Base-by-base conservation (phyloP, 2,329 filamentous ascomycete genomes). In the Aspergillus neoniger region DNA sequence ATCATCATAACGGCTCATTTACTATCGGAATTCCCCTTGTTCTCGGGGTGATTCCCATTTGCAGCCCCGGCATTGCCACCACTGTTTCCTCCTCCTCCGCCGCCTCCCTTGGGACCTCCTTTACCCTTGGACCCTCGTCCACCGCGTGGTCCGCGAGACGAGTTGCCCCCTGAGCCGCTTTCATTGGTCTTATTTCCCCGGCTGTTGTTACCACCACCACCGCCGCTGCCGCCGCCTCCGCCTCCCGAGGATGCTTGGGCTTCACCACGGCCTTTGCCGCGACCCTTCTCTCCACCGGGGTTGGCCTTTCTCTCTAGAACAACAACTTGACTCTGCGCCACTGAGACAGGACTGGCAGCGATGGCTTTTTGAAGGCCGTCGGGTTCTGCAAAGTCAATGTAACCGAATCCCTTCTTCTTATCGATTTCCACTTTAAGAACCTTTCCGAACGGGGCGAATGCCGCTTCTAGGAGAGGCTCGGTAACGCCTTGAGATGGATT, bases 401-500 rank as follows among this genome's bases (percentile, higher is more conserved):
- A 96, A 2, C 92, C 94, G 70, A 96, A 96, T 0, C 92, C 92
- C 75, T 97, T 97, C 70, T 93, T 90, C 75, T 92, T 93, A 73
- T 98, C 94, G 57, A 98, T 94, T 69, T 97, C 94, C 17, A 96
- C 91, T 65, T 87, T 89, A 0, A 86, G 86, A 49, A 97, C 85
- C 1, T 85, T 76, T 1, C 94, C 94, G 68, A 92, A 96, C 0
- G 79, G 76, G 48, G 88, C 83, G 72, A 98, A 86, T 0, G 90
- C 88, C 66, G 89, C 85, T 68, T 89, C 88, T 1, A 98, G 85
- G 0, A 92, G 78, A 0, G 88, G 80, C 71, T 97, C 94, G 0
- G 92, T 97, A 50, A 97, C 91, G 14, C 94, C 94, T 72, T 97
- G 94, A 0, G 92, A 95, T 10, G 91, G 87, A 72, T 96, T 96